Evolutionary conservation across 2,329 filamentous ascomycete species (phyloP), one percentile per base, ranked within the genome.

Genomic region (Knufia fluminis): DNA sequence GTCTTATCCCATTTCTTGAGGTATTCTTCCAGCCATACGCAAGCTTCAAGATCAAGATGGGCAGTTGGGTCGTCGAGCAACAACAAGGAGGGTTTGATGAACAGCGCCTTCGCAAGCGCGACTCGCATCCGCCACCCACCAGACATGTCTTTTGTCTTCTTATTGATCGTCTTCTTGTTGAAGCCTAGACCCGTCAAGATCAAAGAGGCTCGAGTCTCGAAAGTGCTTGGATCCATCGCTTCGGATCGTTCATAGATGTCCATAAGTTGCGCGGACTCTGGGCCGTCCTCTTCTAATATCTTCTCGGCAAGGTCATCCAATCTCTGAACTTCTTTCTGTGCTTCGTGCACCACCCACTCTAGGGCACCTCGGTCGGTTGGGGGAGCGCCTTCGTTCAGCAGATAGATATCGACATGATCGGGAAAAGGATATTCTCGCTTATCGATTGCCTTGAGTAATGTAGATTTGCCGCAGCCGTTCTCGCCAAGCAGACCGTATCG

Each of bases 121-220:
- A 98, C 92, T 79, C 94, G 88, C 92, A 98, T 98, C 77, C 91
- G 83, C 92, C 92, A 98, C 62, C 92, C 92, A 87, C 92, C 92
- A 59, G 92, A 98, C 94, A 98, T 98, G 70, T 98, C 94, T 80
- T 97, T 98, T 62, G 94, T 98, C 82, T 94, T 96, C 81, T 98
- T 98, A 71, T 94, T 76, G 66, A 98, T 97, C 50, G 94, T 98
- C 61, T 72, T 73, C 78, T 97, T 97, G 83, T 98, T 95, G 82
- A 98, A 98, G 59, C 92, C 92, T 52, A 98, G 85, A 89, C 92
- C 92, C 49, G 92, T 98, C 61, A 98, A 72, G 67, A 98, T 98
- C 59, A 96, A 83, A 49, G 91, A 95, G 54, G 92, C 92, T 66
- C 92, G 88, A 54, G 91, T 95, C 65, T 88, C 76, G 73, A 98